Base-by-base conservation (phyloP, 169 alveolate species). In the Cryptosporidium felis region DNA sequence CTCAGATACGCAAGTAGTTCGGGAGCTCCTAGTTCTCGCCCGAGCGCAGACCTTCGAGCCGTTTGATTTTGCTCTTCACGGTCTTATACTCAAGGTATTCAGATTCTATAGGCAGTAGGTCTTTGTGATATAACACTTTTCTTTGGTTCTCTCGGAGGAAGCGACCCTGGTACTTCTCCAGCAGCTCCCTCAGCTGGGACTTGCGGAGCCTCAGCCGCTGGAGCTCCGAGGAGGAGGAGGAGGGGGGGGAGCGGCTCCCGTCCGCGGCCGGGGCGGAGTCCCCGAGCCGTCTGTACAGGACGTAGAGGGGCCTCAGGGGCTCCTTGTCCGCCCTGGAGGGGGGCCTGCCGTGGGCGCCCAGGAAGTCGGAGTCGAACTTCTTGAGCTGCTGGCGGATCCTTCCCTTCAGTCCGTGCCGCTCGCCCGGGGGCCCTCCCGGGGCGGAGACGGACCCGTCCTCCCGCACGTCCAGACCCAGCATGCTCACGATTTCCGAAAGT, bases 281-380 rank as follows among this genome's bases (percentile, higher is more conserved):
- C 45, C 91, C 90, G n/a, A 93, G 62, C 21, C 91, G 90, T 65
- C 93, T 94, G 80, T 94, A 94, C 67, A 92, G 93, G 62, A 92
- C 88, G 80, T 94, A 95, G 26, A 95, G 82, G 1, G 96, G 95
- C 82, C 96, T 91, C 95, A 95, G 93, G 10, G 96, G 95, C 81
- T 95, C 98, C 89, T 95, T 95, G 61, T 95, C 96, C 18, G 90
- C 60, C 60, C 95, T 88, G 5, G 82, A 60, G 5, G 97, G 97
- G 5, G 81, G 49, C 12, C 92, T 56, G 45, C 85, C 80, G 80
- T 93, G 92, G 1, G 80, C 80, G 2, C 60, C 56, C 34, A 80
- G 80, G 82, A 94, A 95, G 23, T 80, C 92, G 46, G 89, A 79
- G 89, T 95, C 98, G 82, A 93, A 94, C 63, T 60, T 60, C 62